These are phyloP conservation scores for Euphorbia lathyris DNA, from an alignment of 345 rosid species.

Conservation along the genomic window DNA sequence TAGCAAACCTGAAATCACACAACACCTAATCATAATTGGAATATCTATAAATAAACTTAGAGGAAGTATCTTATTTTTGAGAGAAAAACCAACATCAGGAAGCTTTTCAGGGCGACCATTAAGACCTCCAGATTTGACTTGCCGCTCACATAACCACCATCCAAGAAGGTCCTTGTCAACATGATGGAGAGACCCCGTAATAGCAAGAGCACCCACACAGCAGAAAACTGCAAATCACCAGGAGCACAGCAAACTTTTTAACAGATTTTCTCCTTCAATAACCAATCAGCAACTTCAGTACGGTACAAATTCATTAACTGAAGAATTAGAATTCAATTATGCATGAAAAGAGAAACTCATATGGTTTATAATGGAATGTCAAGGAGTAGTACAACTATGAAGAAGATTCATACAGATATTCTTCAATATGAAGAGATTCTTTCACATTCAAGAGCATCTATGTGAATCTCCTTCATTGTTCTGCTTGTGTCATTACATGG, in stretches of 20 bases:
- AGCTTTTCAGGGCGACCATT: constrained; percentile 94
- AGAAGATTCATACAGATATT: too few relatives aligned
- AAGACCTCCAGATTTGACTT: constrained; percentile 72
- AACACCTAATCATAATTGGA: constrained; percentile 1
- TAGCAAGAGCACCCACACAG: constrained; percentile 92
- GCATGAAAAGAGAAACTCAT: too few relatives aligned
- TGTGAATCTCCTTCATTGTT: too few relatives aligned
- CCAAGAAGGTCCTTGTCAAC: constrained; percentile 93
- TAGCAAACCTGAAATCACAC: constrained; percentile 61
- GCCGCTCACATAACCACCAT: constrained; percentile 95
- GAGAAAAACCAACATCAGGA: constrained; percentile 55
- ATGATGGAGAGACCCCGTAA: constrained; percentile 75
- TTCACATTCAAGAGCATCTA: too few relatives aligned
- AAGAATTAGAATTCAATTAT: too few relatives aligned
- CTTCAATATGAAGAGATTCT: too few relatives aligned
- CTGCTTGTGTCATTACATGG: too few relatives aligned
- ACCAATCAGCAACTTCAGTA: neutral
- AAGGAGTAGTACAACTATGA: too few relatives aligned
- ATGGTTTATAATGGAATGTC: too few relatives aligned
- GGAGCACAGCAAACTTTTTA: neutral
- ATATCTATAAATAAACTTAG: constrained; percentile 4
- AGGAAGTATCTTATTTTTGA: constrained; percentile 1
- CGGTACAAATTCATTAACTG: neutral
- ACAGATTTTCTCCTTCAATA: neutral
- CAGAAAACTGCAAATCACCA: constrained; percentile 63